A percentile compares a stretch with the other conserved stretches of the same genome.
Evolutionary conservation across 176 grass and related monocot species (phyloP).

Genomic region (Alopecurus myosuroides): DNA sequence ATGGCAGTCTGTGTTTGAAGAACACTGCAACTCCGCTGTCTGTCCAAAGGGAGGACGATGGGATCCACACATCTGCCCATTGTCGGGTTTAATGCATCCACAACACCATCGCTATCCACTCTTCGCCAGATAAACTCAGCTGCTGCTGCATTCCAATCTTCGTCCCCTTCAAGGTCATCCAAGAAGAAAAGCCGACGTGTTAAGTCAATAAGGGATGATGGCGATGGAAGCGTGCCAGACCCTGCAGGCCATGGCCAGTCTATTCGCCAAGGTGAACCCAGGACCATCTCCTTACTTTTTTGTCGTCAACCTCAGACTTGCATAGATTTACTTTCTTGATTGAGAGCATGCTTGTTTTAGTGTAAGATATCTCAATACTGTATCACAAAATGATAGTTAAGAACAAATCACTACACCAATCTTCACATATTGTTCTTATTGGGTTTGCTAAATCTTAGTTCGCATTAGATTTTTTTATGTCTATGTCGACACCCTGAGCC

Average conservation of each 20-base stretch:
- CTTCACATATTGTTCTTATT: neutral
- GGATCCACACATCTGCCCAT: conserved; percentile 28
- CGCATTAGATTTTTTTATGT: neutral
- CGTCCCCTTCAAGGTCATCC: conserved; percentile 18
- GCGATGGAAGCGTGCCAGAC: conserved; percentile 39
- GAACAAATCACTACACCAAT: neutral
- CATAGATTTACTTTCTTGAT: neutral
- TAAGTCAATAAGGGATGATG: conserved; percentile 38
- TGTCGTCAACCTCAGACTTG: neutral
- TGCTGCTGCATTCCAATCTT: conserved; percentile 19
- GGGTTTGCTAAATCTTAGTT: neutral
- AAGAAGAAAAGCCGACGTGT: conserved; percentile 22
- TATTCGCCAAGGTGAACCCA: conserved; percentile 33
- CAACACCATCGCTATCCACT: conserved; percentile 23
- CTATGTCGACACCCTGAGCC: neutral
- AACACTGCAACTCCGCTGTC: conserved; percentile 10
- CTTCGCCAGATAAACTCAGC: conserved; percentile 32
- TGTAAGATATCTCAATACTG: neutral
- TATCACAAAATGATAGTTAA: neutral
- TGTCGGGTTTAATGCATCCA: conserved; percentile 23
- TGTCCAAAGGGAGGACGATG: conserved; percentile 12
- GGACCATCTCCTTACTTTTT: neutral
- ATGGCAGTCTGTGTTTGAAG: conserved; percentile 33
- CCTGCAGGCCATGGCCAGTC: conserved; percentile 27
- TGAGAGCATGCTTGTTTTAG: neutral